Base-by-base conservation (phyloP, 2,329 filamentous ascomycete species). In the Ilyonectria destructans region DNA sequence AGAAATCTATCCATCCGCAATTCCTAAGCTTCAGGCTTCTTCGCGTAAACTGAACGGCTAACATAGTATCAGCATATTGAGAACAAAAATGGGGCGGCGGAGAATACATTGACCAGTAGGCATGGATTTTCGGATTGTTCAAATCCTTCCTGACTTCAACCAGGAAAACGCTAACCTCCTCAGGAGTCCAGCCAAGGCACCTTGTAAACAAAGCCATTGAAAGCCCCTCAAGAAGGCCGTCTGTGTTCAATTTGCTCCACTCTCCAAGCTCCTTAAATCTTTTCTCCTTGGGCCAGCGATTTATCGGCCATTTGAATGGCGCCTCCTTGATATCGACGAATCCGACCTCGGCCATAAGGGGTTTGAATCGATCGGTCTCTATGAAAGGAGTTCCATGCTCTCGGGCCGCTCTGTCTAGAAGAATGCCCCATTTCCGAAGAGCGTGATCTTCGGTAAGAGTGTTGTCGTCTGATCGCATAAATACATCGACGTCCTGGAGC, bases 261-360 rank as follows among this genome's bases (percentile, higher is more conserved):
- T 12, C 29, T 0, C 67, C 68, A 1, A 70, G 4, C 9, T 70
- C 68, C 9, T 68, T 70, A 1, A 67, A 51, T 37, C 52, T 70
- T n/a, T 68, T 67, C 4, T 26, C 26, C 26, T 26, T 26, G 26
- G 26, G 26, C 26, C 26, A 26, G 26, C 26, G 26, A 6, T 71
- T 71, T 1, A 52, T 56, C 0, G 60, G 68, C 69, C 68, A 71
- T 7, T 69, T 68, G 4, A 59, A 71, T 0, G 54, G 40, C 1
- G 23, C 52, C 6, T 69, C 69, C 0, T 46, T 35, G 0, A 71
- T 12, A 12, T 69, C 57, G 5, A n/a, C n/a, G 2, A 71, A 71
- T 0, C 65, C 69, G 0, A 29, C 23, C 3, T 60, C 54, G 7
- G 52, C 6, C 60, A 71, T 69, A 1, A 66, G 64, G 2, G 29